Conservation (phyloP, 345 rosid species). For the Pseudoturritis turrita region DNA sequence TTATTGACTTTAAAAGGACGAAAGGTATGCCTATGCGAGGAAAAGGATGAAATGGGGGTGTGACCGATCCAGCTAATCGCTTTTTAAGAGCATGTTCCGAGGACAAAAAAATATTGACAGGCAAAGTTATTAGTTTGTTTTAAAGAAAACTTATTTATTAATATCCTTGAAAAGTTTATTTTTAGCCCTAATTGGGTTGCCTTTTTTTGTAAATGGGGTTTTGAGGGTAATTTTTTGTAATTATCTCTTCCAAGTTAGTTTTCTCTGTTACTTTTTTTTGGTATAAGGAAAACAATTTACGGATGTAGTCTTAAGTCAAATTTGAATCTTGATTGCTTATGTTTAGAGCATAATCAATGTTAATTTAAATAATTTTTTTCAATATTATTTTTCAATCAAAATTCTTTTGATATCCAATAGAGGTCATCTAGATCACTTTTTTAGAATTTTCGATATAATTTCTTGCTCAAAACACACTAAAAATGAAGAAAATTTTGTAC, state of each 20-base stretch:
- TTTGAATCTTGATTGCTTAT: neutral
- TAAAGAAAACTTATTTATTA: conserved; percentile 28
- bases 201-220: neutral
- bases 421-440: neutral
- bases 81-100: conserved; percentile 53
- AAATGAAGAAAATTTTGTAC: neutral
- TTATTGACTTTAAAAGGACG: conserved; percentile 49
- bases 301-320: neutral
- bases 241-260: neutral
- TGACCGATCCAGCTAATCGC: conserved; percentile 47
- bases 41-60: conserved; percentile 26
- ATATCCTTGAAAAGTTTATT: conserved; percentile 63
- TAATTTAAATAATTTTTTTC: neutral
- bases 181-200: conserved; percentile 42
- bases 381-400: neutral
- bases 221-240: neutral
- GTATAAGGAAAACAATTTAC: neutral
- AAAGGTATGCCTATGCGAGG: conserved; percentile 24
- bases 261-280: neutral
- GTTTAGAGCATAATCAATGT: neutral
- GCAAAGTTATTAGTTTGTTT: conserved; percentile 43
- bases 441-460: neutral
- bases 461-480: neutral
- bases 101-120: conserved; percentile 46
- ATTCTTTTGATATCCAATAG: neutral